Conservation (phyloP, 2,329 filamentous ascomycete genomes). For the Xylariaceae sp. region DNA sequence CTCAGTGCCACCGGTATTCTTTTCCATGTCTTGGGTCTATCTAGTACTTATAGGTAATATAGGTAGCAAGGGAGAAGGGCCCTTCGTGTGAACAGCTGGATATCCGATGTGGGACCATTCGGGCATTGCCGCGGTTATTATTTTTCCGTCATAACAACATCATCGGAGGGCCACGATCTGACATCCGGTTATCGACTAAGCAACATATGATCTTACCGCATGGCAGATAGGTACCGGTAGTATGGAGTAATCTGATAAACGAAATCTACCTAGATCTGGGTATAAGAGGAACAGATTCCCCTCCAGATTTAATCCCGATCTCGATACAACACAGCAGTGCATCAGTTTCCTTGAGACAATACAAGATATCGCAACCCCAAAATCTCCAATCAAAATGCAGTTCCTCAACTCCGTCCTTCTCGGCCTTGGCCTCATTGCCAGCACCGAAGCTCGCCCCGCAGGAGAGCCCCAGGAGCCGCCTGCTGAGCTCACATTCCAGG, state of each 20-base stretch:
- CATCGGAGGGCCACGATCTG: not conserved
- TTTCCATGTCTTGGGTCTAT: too few relatives aligned
- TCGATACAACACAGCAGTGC: not conserved
- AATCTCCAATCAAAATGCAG: slow-evolving; percentile 19
- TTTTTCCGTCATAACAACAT: not conserved
- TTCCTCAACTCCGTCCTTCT: slow-evolving; percentile 16
- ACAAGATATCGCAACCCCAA: not conserved
- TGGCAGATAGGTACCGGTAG: too few relatives aligned
- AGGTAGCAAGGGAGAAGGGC: too few relatives aligned
- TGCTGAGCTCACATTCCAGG: slow-evolving; percentile 43
- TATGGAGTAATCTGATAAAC: not conserved
- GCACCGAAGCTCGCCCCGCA: slow-evolving; percentile 20
- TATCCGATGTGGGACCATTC: too few relatives aligned
- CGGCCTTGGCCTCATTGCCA: slow-evolving; percentile 21
- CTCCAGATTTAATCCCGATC: not conserved
- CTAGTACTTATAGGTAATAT: too few relatives aligned
- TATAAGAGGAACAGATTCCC: slow-evolving; percentile 5
- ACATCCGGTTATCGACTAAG: too few relatives aligned
- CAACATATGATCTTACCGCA: not conserved
- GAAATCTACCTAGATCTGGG: not conserved
- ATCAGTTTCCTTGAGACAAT: not conserved
- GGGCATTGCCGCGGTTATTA: too few relatives aligned
- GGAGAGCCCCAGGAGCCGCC: slow-evolving; percentile 29
- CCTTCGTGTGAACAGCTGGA: too few relatives aligned
- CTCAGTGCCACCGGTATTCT: too few relatives aligned